Base-by-base conservation (phyloP, 2,329 filamentous ascomycete species). In the Chaetomiaceae sp. region DNA sequence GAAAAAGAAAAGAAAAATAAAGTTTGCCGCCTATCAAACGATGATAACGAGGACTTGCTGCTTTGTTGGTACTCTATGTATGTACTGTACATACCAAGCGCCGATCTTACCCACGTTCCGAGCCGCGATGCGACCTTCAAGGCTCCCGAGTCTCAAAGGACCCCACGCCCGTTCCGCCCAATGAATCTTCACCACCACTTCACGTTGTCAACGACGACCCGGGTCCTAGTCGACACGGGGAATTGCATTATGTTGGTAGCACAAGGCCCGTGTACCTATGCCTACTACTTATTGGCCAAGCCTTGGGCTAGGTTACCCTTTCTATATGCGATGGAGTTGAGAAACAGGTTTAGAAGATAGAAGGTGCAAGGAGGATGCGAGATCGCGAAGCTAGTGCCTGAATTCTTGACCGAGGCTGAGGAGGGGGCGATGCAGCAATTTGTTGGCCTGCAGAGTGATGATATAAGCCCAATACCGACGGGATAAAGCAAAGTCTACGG, bases 381-480 rank as follows among this genome's bases (percentile, higher is more conserved):
- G 18, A 36, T 9, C 18, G 42, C 46, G 23, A 42, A n/a, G n/a
- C 18, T 21, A 13, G n/a, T 43, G 21, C 38, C 38, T 20, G 9
- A 50, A 43, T 16, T n/a, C 27, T 27, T 37, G 14, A 50, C 48
- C 48, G 38, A 50, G 30, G 5, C 6, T 25, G 46, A 33, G 42
- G 42, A 42, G 42, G 30, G 7, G 42, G n/a, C 18, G 11, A 33
- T 23, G 10, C 27, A 3, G 9, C 16, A 9, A 21, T 14, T 13
- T 1, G 21, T 23, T 9, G 16, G 16, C 18, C 16, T 18, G 25
- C 30, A n/a, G n/a, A n/a, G n/a, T n/a, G n/a, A 40, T 48, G 46
- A 25, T 48, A 48, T 48, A 48, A 41, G 29, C 11, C n/a, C 36
- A 30, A 10, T 7, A 5, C 21, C 8, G 38, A 36, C 30, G n/a